Base-by-base conservation (phyloP, 306 rosid species). In the Bauhinia variegata region DNA sequence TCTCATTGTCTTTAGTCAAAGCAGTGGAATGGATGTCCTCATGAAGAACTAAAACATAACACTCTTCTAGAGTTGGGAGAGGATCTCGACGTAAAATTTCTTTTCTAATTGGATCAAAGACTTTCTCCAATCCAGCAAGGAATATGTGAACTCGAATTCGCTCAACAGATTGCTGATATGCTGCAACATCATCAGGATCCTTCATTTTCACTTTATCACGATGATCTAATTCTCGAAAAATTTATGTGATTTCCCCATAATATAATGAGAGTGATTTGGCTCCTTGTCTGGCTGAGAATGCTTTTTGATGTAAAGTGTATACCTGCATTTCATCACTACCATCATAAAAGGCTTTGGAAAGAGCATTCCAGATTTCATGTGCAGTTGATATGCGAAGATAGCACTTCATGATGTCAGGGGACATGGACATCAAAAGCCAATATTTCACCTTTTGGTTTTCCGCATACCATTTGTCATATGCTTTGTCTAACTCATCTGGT, bases 201-300 rank as follows among this genome's bases (percentile, higher is more conserved):
- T n/a, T n/a, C n/a, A n/a, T n/a, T n/a, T n/a, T n/a, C 50, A 54
- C 54, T 2, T 39, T 68, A 38, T 68, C 73, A 37, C 16, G 41
- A 38, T 53, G 54, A 37, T 53, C 63, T 5, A 68, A 41, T 15
- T 68, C 63, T 1, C 13, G 0, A 8, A 68, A 53, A 38, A 53
- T n/a, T 42, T 68, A 18, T 13, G 19, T 30, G 4, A 68, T 41
- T 12, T 33, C 37, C 37, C 37, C 37, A 33, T 33, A 33, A 5
- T 33, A 33, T 33, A 33, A 3, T 3, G 37, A 33, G 37, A 33
- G 37, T 33, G 37, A 33, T 33, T 33, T 33, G 37, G 37, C 37
- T 3, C 37, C 37, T 33, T 33, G 37, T 33, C 5, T 33, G 37
- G 37, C 37, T 33, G 37, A 33, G 37, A 33, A 33, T 3, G 37